Percentiles rank a stretch among this genome's conserved stretches.
Evolutionary conservation across 177 flowering plant species (phyloP).

Genomic region (Vitis hybrid): DNA sequence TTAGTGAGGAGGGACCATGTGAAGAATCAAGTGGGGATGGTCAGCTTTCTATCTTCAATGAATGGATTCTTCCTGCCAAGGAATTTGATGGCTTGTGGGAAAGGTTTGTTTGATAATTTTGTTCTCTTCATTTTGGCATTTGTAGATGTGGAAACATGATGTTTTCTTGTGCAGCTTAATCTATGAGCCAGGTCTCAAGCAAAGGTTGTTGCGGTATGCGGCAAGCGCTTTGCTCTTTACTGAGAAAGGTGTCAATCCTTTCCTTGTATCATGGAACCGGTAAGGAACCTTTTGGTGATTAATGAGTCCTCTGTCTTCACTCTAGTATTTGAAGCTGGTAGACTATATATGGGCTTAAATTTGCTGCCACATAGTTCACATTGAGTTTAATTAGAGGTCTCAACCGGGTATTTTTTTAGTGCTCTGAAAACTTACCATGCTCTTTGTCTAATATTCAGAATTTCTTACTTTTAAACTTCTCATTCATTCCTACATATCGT

Average conservation of each 20-base stretch:
- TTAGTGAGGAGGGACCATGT: slow-evolving; percentile 98
- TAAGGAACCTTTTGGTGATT: slow-evolving; percentile 25
- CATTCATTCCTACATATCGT: no score
- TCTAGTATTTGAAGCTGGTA: no score
- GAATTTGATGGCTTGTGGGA: slow-evolving; percentile 99
- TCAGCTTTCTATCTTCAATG: slow-evolving; percentile 82
- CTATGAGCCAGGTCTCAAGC: slow-evolving; percentile 91
- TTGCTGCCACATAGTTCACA: no score
- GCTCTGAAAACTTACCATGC: no score
- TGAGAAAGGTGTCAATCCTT: slow-evolving; percentile 88
- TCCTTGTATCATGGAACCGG: slow-evolving; percentile 98
- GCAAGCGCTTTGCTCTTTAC: slow-evolving; percentile 93
- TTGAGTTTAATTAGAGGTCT: no score
- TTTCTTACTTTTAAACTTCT: no score
- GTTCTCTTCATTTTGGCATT: background rate
- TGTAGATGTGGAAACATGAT: slow-evolving; percentile 1
- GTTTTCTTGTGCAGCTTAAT: slow-evolving; percentile 67
- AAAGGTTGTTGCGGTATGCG: slow-evolving; percentile 87
- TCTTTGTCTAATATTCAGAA: no score
- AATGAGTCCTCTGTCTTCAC: background rate
- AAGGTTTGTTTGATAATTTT: slow-evolving; percentile 49
- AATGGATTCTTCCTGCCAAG: slow-evolving; percentile 97
- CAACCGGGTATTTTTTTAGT: no score
- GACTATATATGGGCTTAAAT: no score
- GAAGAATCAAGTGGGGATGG: slow-evolving; percentile 84